Evolutionary conservation across 2,329 filamentous ascomycete genomes (phyloP), one percentile per base, ranked within the genome.

Genomic region (Tolypocladium tundrense): DNA sequence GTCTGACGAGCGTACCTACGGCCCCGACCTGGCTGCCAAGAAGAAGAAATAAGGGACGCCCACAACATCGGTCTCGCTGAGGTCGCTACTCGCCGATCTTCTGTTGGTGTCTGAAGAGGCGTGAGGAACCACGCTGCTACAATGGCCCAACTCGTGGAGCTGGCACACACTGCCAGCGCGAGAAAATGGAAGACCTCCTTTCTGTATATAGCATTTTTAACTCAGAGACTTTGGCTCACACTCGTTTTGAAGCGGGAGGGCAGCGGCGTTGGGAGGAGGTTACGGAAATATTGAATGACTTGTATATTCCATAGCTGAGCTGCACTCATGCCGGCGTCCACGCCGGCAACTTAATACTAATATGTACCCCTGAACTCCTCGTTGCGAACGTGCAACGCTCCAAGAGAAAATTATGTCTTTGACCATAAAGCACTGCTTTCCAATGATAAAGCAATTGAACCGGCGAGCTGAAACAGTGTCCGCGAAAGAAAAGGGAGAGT

Each of bases 1-100:
- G 53, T 62, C 64, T n/a, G 80, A 83, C 59, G 79, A 80, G 63
- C 77, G 80, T 50, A 74, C 71, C 8, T 83, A 83, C 64, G 62
- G 60, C 3, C 60, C 64, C 16, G 69, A 71, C 21, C 60, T 67
- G 4, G 69, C 71, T 53, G 63, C 68, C 35, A 82, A 82, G 55
- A 62, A 62, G 48, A 48, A 27, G 10, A 60, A 62, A 31, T 62
- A 57, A 48, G 39, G 13, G 21, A 37, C 41, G 21, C 4, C 10
- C 16, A 33, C 7, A 8, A 50, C n/a, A 4, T n/a, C 11, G 27
- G 9, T 21, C 48, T 35, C 10, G 16, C 41, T n/a, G 3, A 14
- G 35, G 11, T 16, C 37, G 14, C 42, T 21, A 4, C 5, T 21
- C 10, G 21, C 9, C 19, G 31, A 14, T 21, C 7, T 4, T 11